phyloP scores from a whole-genome alignment of 805 yeast genomes.

The Starmerella khaoyaiensis region DNA sequence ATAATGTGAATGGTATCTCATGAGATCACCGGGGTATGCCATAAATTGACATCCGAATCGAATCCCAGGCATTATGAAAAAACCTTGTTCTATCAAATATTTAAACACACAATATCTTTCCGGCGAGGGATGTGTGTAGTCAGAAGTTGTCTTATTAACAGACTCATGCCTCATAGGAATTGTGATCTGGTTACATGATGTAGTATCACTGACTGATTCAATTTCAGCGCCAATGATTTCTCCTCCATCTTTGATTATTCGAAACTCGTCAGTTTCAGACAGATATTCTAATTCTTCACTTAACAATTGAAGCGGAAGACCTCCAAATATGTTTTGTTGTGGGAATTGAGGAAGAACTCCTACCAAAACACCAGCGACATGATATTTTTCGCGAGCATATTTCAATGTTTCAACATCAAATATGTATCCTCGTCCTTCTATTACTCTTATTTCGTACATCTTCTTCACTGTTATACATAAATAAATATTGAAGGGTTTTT shows the following conservation, averaged over 20 bases:
- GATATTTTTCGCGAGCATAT: slow-evolving; percentile 40
- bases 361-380: slow-evolving; percentile 60
- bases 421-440: slow-evolving; percentile 39
- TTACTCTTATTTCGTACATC: slow-evolving; percentile 29
- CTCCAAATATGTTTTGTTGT: slow-evolving; percentile 80
- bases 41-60: slow-evolving; percentile 83
- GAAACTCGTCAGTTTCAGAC: slow-evolving; percentile 33
- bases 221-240: background rate
- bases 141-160: background rate
- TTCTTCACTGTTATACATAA: too few species aligned
- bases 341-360: slow-evolving; percentile 88
- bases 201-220: background rate
- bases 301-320: slow-evolving; percentile 64
- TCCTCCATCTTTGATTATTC: slow-evolving; percentile 26
- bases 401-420: slow-evolving; percentile 46
- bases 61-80: slow-evolving; percentile 65
- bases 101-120: slow-evolving; percentile 30
- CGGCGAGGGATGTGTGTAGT: slow-evolving; percentile 3
- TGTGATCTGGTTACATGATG: too few species aligned
- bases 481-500: too few species aligned
- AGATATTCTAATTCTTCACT: slow-evolving; percentile 65
- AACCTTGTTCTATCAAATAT: slow-evolving; percentile 35
- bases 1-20: slow-evolving; percentile 77
- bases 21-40: slow-evolving; percentile 91
- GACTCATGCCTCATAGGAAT: slow-evolving; percentile 4